Evolutionary conservation across 176 grass and related monocot species (phyloP), one percentile per base, ranked within the genome.

Genomic region (Otatea glauca): DNA sequence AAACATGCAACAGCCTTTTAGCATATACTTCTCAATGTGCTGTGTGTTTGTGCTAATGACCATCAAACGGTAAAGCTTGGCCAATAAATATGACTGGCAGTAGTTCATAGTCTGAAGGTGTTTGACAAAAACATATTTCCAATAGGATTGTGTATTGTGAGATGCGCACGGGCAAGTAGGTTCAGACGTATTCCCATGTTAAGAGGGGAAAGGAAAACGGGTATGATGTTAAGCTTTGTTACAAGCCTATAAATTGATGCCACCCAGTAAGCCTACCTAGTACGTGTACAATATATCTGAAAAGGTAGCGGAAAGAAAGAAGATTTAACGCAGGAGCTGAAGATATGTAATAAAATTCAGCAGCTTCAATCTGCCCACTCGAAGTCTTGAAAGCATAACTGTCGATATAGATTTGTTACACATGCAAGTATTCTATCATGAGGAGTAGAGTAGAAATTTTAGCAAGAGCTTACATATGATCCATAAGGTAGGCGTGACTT

Each of bases 401-500:
- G 44, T 47, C 11, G 12, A 63, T 15, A 14, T 20, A 11, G 4
- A 18, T 53, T 6, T 53, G 16, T 18, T 53, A 53, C 16, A 53
- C 5, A 53, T 53, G 50, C 18, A 21, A 56, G 8, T 9, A 56
- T 56, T 20, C 6, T 20, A 56, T 56, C n/a, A 32, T 7, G 0
- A 50, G 48, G 16, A 16, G 0, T 1, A 41, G 32, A n/a, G 32
- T n/a, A 39, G 18, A 39, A 5, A 29, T 35, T 42, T 48, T 17
- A 20, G 71, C 1, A 61, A 42, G 24, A 16, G 79, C 92, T 77
- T 90, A 98, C 95, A 87, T 95, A 98, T 55, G 92, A 98, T 76
- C 91, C 95, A 72, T 98, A 98, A 34, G 95, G 92, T 24, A 98
- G 65, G 43, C 63, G 76, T 53, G 82, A 83, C 72, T 95, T 94